These are phyloP conservation scores for Malassezia nana DNA, from an alignment of 1,284 basidiomycete genomes.

Conservation along the genomic window DNA sequence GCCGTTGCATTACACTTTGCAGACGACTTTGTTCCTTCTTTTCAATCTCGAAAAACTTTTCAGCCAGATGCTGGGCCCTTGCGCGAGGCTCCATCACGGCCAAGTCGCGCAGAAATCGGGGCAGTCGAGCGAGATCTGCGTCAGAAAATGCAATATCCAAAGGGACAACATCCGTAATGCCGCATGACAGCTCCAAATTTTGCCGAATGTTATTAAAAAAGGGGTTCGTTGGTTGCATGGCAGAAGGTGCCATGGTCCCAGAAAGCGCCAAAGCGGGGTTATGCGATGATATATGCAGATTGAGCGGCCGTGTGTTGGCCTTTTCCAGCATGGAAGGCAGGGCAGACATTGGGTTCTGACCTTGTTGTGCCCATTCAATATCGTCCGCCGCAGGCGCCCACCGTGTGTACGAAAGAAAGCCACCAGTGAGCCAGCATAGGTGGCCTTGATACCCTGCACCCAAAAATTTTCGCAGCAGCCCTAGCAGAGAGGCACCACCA, in stretches of 20 bases:
- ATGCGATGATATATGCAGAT: background rate
- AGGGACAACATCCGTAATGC: conserved; percentile 52
- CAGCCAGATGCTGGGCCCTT: conserved; percentile 69
- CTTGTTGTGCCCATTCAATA: background rate
- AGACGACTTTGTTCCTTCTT: conserved; percentile 77
- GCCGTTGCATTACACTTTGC: conserved; percentile 83
- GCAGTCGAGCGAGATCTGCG: conserved; percentile 54
- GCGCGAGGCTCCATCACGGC: conserved; percentile 53
- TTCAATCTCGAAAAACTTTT: conserved; percentile 82
- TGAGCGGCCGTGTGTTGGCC: too few relatives aligned
- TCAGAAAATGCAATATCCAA: conserved; percentile 12
- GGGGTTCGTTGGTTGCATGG: conserved; percentile 41
- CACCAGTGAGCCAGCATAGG: conserved; percentile 43
- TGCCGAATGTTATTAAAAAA: conserved; percentile 83
- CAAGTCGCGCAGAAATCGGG: conserved; percentile 69
- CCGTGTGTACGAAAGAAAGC: conserved; percentile 20
- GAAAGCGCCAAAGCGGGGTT: conserved; percentile 1
- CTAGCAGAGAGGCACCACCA: conserved; percentile 39
- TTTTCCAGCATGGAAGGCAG: background rate
- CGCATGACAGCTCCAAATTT: conserved; percentile 77
- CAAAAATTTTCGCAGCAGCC: conserved; percentile 45
- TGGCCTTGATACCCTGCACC: conserved; percentile 35
- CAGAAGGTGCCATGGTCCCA: conserved; percentile 8
- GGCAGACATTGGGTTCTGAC: background rate
- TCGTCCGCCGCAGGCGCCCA: background rate